phyloP scores from a whole-genome alignment of 2,329 filamentous ascomycete genomes.

The Aspergillus versicolor region DNA sequence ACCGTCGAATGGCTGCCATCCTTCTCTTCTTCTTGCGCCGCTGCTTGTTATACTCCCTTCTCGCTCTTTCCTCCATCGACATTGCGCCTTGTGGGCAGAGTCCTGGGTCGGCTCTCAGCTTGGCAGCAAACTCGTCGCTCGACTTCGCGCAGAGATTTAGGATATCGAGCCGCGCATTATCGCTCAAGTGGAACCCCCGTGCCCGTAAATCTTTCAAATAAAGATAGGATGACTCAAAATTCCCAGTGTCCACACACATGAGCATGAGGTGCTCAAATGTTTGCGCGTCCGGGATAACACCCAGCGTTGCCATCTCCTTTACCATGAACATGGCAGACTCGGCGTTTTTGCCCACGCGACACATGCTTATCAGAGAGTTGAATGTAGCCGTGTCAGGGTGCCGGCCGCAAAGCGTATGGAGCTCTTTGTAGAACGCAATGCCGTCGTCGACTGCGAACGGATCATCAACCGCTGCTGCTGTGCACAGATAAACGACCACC shows the following conservation, averaged over 20 bases:
- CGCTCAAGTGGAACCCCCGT: slow-evolving; percentile 28
- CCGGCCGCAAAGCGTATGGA: slow-evolving; percentile 51
- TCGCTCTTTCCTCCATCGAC: slow-evolving; percentile 3
- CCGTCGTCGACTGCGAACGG: slow-evolving; percentile 48
- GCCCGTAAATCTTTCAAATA: slow-evolving; percentile 39
- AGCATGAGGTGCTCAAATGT: slow-evolving; percentile 65
- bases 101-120: slow-evolving; percentile 30
- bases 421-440: slow-evolving; percentile 60
- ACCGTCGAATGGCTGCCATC: slow-evolving; percentile 17
- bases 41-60: slow-evolving; percentile 19
- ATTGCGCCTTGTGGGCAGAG: slow-evolving; percentile 17
- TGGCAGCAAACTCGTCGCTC: slow-evolving; percentile 30
- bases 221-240: slow-evolving; percentile 37
- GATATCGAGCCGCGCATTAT: slow-evolving; percentile 27
- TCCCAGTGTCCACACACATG: slow-evolving; percentile 50
- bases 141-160: slow-evolving; percentile 28
- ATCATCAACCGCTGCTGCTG: slow-evolving; percentile 38
- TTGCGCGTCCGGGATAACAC: slow-evolving; percentile 53
- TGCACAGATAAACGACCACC: slow-evolving; percentile 53
- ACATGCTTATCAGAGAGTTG: slow-evolving; percentile 58
- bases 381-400: slow-evolving; percentile 53
- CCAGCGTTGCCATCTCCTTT: slow-evolving; percentile 59
- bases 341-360: slow-evolving; percentile 46
- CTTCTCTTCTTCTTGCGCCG: slow-evolving; percentile 24
- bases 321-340: slow-evolving; percentile 61